Base-by-base conservation (phyloP, 1,139 yeast genomes). In the Sugiyamaella pinicola region DNA sequence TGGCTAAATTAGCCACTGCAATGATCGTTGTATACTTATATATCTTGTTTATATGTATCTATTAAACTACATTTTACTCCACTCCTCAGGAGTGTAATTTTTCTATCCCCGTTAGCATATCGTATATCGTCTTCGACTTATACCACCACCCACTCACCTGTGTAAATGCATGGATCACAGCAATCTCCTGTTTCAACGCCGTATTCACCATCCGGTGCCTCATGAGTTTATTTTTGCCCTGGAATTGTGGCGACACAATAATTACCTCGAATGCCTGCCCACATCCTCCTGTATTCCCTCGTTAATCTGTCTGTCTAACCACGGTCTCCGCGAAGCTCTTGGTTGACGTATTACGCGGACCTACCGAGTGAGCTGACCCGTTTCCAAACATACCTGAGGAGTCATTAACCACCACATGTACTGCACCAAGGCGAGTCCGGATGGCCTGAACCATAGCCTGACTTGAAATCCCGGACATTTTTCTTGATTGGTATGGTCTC, bases 121-220 rank as follows among this genome's bases (percentile, higher is more conserved):
- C 22, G 18, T 9, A 22, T 3, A n/a, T 31, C 15, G 10, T n/a
- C 2, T 3, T 13, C 17, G 13, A 6, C 13, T 8, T 7, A 13
- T n/a, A 19, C 4, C 19, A 15, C 38, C 15, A 15, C 35, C 19
- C 83, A 18, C 89, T 85, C 71, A 88, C 90, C 65, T 93, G 97
- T 0, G 97, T 89, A 68, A 93, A 95, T 0, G 99, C 99, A 71
- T 93, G 99, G 42, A 93, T 90, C 4, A 78, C 73, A 0, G 88
- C 85, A 42, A 93, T 88, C 67, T 91, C 96, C 15, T 85, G 89
- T 64, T 84, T 84, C 57, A 93, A 76, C 0, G 88, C 83, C 38
- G 71, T 76, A 69, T 95, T 93, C 47, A 95, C 96, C 62, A 90
- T 66, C 58, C 98, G 77, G 64, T 90, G 96, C 66, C 99, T 81